Evolutionary conservation across 495 filamentous ascomycete species (phyloP).

Genomic region (Tuber borchii): DNA sequence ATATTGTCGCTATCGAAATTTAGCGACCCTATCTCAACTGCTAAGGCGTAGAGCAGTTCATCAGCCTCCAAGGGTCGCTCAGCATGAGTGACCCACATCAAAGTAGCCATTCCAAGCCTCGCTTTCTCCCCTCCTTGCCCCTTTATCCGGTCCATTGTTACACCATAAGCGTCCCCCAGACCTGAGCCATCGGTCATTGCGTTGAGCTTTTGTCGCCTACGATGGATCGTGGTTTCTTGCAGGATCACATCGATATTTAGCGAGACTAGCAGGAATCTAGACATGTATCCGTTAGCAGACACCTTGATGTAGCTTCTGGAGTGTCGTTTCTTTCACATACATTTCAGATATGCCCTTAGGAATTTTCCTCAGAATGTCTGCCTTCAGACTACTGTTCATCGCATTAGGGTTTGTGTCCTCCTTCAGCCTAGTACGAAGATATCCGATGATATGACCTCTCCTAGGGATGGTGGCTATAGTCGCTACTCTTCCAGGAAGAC

Average conservation of each 20-base stretch:
- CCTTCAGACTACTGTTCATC: neutral
- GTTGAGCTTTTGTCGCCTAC: neutral
- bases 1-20: neutral
- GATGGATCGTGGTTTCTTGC: neutral
- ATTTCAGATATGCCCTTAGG: neutral
- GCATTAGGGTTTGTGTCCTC: neutral
- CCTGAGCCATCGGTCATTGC: neutral
- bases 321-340: neutral
- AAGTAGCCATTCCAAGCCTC: neutral
- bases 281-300: neutral
- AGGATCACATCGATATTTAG: neutral
- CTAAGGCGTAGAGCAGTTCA: neutral
- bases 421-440: neutral
- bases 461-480: neutral
- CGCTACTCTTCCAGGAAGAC: neutral
- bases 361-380: neutral
- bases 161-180: neutral
- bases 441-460: neutral
- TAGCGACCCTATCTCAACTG: neutral
- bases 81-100: neutral
- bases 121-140: neutral
- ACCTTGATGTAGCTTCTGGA: neutral
- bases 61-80: neutral
- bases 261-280: neutral
- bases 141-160: neutral